These are phyloP conservation scores for Candida sanyiensis DNA, from an alignment of 805 yeast species.

Conservation along the genomic window DNA sequence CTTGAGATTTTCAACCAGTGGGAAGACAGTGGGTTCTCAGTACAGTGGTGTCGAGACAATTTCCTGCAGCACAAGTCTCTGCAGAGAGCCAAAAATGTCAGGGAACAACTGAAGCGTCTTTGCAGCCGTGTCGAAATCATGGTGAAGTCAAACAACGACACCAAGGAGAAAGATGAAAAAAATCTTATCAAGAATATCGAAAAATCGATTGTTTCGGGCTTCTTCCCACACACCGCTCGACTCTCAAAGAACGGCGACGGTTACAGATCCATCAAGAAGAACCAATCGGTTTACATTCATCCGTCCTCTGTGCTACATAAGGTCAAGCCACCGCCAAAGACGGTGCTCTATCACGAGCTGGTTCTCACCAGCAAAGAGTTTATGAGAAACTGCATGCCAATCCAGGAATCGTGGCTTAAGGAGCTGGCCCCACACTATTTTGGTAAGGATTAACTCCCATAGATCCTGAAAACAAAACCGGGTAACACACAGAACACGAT, in stretches of 20 bases:
- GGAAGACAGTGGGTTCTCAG: conserved; percentile 59
- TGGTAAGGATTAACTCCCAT: conserved; percentile 2
- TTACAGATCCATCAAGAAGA: conserved; percentile 57
- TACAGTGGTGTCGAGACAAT: conserved; percentile 81
- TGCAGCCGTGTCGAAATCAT: conserved; percentile 50
- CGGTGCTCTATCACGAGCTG: conserved; percentile 75
- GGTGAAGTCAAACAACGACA: conserved; percentile 29
- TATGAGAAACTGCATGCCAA: conserved; percentile 74
- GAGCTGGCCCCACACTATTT: conserved; percentile 65
- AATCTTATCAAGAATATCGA: conserved; percentile 67
- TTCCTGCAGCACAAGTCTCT: conserved; percentile 73
- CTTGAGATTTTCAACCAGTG: conserved; percentile 75
- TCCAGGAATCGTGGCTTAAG: conserved; percentile 64
- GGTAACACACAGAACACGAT: neutral
- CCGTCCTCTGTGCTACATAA: conserved; percentile 74
- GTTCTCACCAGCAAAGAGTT: conserved; percentile 83
- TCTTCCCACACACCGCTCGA: conserved; percentile 94
- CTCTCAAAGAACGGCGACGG: conserved; percentile 71
- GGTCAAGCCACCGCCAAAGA: conserved; percentile 65
- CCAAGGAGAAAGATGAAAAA: conserved; percentile 22
- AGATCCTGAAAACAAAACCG: neutral
- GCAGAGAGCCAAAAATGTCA: conserved; percentile 59
- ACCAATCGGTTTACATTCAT: conserved; percentile 72
- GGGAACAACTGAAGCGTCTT: conserved; percentile 60
- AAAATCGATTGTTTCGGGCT: conserved; percentile 82